Percentiles rank a stretch among this genome's conserved stretches.
Conservation (phyloP, 2,329 filamentous ascomycete genomes). For the Paecilomyces fulvus region DNA sequence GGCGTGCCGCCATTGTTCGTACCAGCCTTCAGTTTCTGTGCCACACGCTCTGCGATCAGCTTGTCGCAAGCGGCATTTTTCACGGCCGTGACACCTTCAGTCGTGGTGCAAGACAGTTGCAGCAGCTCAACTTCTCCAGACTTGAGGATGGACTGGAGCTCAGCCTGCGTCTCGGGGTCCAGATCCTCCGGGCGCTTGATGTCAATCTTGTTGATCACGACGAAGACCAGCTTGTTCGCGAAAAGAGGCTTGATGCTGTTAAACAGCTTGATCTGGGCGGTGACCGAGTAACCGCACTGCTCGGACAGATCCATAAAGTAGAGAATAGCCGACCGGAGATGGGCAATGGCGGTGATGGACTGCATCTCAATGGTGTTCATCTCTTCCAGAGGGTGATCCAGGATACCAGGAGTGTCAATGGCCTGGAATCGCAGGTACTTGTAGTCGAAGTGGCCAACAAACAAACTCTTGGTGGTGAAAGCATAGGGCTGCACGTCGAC, state of each 20-base stretch:
- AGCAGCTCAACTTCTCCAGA: slow-evolving; percentile 86
- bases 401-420: slow-evolving; percentile 96
- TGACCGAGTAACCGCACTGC: slow-evolving; percentile 90
- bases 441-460: slow-evolving; percentile 96
- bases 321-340: slow-evolving; percentile 86
- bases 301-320: slow-evolving; percentile 98
- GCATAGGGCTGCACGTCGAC: slow-evolving; percentile 97
- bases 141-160: slow-evolving; percentile 73
- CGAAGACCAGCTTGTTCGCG: slow-evolving; percentile 92
- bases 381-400: slow-evolving; percentile 95
- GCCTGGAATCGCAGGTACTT: slow-evolving; percentile 86
- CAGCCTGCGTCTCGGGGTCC: slow-evolving; percentile 65
- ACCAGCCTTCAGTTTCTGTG: slow-evolving; percentile 86
- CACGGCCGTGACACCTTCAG: slow-evolving; percentile 86
- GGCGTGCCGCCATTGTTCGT: slow-evolving; percentile 70
- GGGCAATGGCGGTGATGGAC: slow-evolving; percentile 93
- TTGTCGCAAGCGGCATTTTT: slow-evolving; percentile 94
- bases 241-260: slow-evolving; percentile 95
- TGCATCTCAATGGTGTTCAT: slow-evolving; percentile 99
- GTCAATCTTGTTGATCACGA: slow-evolving; percentile 98
- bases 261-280: slow-evolving; percentile 90
- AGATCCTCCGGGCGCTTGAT: slow-evolving; percentile 80
- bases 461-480: slow-evolving; percentile 95
- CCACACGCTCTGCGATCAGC: slow-evolving; percentile 83
- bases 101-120: slow-evolving; percentile 88